These are phyloP conservation scores for Effrenium voratum DNA, from an alignment of 73 alveolate species.

Conservation along the genomic window DNA sequence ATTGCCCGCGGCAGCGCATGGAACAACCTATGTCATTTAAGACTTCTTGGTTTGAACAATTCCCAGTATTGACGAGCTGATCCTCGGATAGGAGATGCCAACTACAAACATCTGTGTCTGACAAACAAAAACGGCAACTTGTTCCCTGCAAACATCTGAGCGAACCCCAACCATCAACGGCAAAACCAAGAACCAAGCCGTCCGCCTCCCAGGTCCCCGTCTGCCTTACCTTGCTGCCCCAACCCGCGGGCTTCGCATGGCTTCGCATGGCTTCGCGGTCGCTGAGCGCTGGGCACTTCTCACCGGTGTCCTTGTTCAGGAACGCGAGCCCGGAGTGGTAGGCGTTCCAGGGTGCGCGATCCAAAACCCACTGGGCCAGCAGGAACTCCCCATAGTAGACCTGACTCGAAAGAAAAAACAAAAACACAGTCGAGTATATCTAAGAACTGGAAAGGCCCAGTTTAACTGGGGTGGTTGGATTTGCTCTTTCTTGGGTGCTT, in stretches of 20 bases:
- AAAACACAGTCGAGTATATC: too few species aligned
- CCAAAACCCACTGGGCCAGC: slow-evolving; percentile 81
- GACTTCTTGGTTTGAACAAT: too few species aligned
- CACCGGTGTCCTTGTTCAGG: slow-evolving; percentile 49
- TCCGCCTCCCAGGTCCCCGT: not conserved
- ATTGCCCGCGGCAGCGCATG: too few species aligned
- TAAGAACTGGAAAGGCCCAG: not conserved
- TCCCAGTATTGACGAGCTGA: too few species aligned
- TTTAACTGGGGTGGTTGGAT: not conserved
- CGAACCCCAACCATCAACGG: not conserved
- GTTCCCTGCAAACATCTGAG: not conserved
- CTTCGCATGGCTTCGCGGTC: too few species aligned
- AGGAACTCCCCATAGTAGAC: slow-evolving; percentile 65
- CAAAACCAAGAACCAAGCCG: not conserved
- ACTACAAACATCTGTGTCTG: too few species aligned
- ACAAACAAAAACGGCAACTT: too few species aligned
- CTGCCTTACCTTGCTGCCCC: not conserved
- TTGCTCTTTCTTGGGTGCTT: not conserved
- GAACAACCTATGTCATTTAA: too few species aligned
- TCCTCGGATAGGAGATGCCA: too few species aligned
- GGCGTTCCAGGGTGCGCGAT: slow-evolving; percentile 83
- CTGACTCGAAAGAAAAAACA: too few species aligned
- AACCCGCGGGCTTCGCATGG: too few species aligned
- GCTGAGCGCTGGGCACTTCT: slow-evolving; percentile 34
- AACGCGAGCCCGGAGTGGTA: slow-evolving; percentile 82